Percentiles rank a stretch among this genome's conserved stretches.
Evolutionary conservation across 163 green algal genomes (phyloP).

Genomic region (Scenedesmus sp.): DNA sequence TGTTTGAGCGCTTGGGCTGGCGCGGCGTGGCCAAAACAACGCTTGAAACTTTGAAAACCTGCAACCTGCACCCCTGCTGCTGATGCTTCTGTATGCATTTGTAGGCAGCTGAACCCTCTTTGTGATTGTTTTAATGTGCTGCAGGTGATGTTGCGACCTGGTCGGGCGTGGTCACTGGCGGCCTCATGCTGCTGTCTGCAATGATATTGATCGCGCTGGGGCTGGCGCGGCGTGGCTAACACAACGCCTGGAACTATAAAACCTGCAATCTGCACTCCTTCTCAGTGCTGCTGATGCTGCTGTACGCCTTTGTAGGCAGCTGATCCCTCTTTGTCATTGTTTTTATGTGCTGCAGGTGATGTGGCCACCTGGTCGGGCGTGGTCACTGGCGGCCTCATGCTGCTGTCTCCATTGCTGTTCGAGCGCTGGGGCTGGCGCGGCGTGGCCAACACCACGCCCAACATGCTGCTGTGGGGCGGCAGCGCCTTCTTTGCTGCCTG

Average conservation of each 20-base stretch:
- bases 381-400: slow-evolving; percentile 82
- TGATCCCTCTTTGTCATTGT: too few species aligned
- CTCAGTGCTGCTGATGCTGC: too few species aligned
- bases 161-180: slow-evolving; percentile 87
- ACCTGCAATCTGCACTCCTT: too few species aligned
- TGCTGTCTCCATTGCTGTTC: slow-evolving; percentile 82
- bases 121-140: background rate
- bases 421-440: slow-evolving; percentile 80
- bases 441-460: slow-evolving; percentile 85
- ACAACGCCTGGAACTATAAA: slow-evolving; percentile 72
- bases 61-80: too few species aligned
- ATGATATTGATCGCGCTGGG: slow-evolving; percentile 79
- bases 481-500: slow-evolving; percentile 85
- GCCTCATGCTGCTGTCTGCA: slow-evolving; percentile 74
- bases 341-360: slow-evolving; percentile 55
- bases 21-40: slow-evolving; percentile 83
- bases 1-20: slow-evolving; percentile 90
- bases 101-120: too few species aligned
- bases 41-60: slow-evolving; percentile 54
- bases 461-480: slow-evolving; percentile 68
- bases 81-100: too few species aligned
- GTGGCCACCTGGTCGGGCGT: slow-evolving; percentile 92
- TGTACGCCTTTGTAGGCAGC: too few species aligned
- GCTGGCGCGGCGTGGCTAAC: slow-evolving; percentile 83
- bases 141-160: slow-evolving; percentile 87